Percentiles rank a stretch among this genome's conserved stretches.
Evolutionary conservation across 306 rosid species (phyloP).

Genomic region (Medicago lupulina): DNA sequence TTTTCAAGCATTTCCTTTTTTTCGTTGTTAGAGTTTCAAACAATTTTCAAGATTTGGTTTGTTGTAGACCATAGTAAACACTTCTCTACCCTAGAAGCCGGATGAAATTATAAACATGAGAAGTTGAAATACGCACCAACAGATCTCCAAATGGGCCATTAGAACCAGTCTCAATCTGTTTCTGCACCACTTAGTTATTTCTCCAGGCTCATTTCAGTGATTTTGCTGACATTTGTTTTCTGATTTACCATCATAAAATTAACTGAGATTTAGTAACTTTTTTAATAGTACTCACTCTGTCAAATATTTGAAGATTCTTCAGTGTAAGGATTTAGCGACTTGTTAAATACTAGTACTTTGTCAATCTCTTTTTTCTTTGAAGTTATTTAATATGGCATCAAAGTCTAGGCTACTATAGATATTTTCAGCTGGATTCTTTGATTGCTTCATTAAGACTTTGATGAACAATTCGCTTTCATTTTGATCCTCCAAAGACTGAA

Average conservation of each 20-base stretch:
- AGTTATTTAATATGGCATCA: too few relatives aligned
- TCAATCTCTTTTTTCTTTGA: too few relatives aligned
- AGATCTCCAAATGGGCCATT: too few relatives aligned
- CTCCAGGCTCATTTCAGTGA: not conserved
- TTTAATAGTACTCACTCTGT: not conserved
- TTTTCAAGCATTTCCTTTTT: too few relatives aligned
- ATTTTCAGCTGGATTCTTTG: too few relatives aligned
- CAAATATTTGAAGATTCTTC: not conserved
- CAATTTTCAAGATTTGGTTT: too few relatives aligned
- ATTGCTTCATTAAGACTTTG: too few relatives aligned
- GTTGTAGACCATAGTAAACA: not conserved
- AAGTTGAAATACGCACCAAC: not conserved
- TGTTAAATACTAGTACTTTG: not conserved
- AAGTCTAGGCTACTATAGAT: too few relatives aligned
- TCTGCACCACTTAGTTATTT: not conserved
- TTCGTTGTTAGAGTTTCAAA: too few relatives aligned
- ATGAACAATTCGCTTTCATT: too few relatives aligned
- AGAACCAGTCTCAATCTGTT: not conserved
- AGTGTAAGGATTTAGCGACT: not conserved
- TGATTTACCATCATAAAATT: too few relatives aligned
- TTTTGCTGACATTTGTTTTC: not conserved
- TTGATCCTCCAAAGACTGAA: too few relatives aligned
- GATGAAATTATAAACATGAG: not conserved
- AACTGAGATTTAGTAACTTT: not conserved
- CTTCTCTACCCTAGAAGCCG: not conserved